Evolutionary conservation across 352 stramenopile genomes (phyloP).

Genomic region (Globisporangium paddicum): DNA sequence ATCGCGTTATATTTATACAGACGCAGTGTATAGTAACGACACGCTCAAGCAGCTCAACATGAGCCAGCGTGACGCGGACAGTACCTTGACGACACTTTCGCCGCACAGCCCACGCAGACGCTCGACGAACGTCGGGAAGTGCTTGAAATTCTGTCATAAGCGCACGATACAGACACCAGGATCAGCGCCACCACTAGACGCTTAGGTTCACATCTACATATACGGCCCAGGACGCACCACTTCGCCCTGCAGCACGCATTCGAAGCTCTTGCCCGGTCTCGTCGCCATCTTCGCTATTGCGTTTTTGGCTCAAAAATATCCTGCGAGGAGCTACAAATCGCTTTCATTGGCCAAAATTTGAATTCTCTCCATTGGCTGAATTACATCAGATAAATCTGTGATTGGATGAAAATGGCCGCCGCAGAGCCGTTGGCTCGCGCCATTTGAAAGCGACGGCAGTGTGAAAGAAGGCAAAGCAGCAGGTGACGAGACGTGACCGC

Average conservation of each 20-base stretch:
- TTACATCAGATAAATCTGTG: neutral
- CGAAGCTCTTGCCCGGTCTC: constrained; percentile 69
- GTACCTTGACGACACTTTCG: constrained; percentile 77
- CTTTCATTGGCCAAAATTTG: constrained; percentile 14
- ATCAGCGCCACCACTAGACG: neutral
- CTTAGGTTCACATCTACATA: neutral
- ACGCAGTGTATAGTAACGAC: neutral
- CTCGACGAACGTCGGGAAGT: constrained; percentile 80
- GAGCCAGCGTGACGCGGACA: neutral
- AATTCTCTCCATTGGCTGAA: constrained; percentile 21
- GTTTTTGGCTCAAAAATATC: neutral
- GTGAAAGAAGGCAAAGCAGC: neutral
- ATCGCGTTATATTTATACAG: neutral
- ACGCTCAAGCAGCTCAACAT: too few species aligned
- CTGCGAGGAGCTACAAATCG: neutral
- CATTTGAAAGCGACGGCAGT: neutral
- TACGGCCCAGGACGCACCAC: constrained; percentile 38
- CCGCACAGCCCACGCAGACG: constrained; percentile 69
- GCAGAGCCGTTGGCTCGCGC: constrained; percentile 5
- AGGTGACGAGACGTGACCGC: neutral
- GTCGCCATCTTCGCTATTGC: constrained; percentile 36
- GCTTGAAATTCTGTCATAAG: constrained; percentile 61
- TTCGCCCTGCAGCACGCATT: constrained; percentile 79
- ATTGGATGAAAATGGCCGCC: constrained; percentile 18
- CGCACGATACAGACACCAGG: neutral